Conservation (phyloP, 306 rosid species). For the Cicer bijugum region DNA sequence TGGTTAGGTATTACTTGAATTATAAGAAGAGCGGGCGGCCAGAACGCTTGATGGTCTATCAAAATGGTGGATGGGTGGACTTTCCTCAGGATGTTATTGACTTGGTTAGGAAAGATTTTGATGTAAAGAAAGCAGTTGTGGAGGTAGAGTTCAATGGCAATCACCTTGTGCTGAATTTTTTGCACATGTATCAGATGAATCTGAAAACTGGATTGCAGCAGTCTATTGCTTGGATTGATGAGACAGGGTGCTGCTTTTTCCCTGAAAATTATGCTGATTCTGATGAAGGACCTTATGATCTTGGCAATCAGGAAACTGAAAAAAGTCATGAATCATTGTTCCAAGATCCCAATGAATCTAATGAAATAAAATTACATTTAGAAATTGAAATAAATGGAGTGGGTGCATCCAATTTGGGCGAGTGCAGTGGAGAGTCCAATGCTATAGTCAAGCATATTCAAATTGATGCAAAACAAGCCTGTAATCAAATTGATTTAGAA, state of each 20-base stretch:
- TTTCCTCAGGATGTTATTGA: conserved; percentile 67
- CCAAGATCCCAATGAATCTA: conserved; percentile 54
- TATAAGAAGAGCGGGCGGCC: conserved; percentile 74
- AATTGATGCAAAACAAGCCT: conserved; percentile 51
- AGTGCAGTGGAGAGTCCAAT: conserved; percentile 86
- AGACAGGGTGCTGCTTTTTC: conserved; percentile 77
- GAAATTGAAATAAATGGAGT: conserved; percentile 80
- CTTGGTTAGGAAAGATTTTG: conserved; percentile 63
- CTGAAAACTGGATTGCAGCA: conserved; percentile 66
- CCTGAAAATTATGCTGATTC: conserved; percentile 66
- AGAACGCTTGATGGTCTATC: conserved; percentile 71
- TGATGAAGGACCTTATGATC: conserved; percentile 44
- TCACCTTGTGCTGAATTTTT: conserved; percentile 69
- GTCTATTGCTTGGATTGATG: conserved; percentile 94
- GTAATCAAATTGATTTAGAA: conserved; percentile 56
- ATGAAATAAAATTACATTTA: conserved; percentile 69
- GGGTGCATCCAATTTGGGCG: conserved; percentile 54
- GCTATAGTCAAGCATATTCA: conserved; percentile 51
- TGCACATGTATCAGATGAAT: conserved; percentile 81
- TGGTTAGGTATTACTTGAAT: conserved; percentile 60
- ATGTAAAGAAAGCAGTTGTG: conserved; percentile 63
- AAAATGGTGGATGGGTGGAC: conserved; percentile 73
- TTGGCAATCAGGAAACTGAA: conserved; percentile 40
- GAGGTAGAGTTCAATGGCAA: conserved; percentile 68
- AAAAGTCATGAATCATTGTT: conserved; percentile 37